These are phyloP conservation scores for Aspergillus uvarum DNA, from an alignment of 2,329 filamentous ascomycete genomes.

Conservation along the genomic window DNA sequence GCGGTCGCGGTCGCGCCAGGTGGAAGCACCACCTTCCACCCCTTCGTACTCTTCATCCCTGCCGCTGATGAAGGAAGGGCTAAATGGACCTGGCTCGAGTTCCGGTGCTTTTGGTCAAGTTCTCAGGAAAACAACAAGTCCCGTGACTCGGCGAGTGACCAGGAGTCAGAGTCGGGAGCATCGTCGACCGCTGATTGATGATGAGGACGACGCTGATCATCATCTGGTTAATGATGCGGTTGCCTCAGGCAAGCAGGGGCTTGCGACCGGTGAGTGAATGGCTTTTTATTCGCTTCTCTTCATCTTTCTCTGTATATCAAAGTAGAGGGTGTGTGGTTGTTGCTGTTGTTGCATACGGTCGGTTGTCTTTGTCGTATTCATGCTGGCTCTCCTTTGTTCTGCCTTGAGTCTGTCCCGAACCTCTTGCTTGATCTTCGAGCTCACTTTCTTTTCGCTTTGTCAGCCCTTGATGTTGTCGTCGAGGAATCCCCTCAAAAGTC, in stretches of 20 bases:
- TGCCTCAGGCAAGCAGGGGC: neutral
- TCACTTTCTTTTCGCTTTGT: neutral
- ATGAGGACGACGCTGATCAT: conserved; percentile 1
- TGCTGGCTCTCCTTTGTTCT: neutral
- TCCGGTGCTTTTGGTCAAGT: neutral
- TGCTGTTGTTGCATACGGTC: neutral
- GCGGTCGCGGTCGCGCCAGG: neutral
- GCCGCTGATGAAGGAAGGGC: neutral
- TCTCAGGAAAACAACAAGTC: conserved; percentile 1
- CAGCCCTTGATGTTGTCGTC: conserved; percentile 18
- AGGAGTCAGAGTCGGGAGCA: conserved; percentile 41
- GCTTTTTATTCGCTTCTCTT: neutral
- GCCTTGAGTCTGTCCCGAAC: neutral
- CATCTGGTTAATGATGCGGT: neutral
- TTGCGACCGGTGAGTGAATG: neutral
- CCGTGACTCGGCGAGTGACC: conserved; percentile 28
- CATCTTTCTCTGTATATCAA: neutral
- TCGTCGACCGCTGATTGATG: conserved; percentile 2
- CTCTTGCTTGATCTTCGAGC: neutral
- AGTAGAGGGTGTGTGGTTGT: neutral
- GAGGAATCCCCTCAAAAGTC: conserved; percentile 21
- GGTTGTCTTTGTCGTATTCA: neutral
- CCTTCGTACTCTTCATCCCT: neutral
- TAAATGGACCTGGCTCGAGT: neutral
- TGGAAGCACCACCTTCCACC: neutral